Evolutionary conservation across 208 protist genomes (phyloP).

Genomic region (Naegleria gruberi): DNA sequence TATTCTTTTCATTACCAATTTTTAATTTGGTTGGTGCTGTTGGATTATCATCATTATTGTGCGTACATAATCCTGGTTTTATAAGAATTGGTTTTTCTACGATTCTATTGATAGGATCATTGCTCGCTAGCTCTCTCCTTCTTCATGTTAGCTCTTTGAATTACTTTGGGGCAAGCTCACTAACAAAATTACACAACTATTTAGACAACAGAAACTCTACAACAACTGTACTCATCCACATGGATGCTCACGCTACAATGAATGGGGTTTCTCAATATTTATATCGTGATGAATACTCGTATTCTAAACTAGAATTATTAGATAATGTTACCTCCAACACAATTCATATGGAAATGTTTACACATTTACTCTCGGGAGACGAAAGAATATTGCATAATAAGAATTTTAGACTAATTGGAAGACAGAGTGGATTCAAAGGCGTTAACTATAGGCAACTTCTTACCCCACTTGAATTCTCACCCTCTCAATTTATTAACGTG

Average conservation of each 20-base stretch:
- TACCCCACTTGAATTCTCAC: neutral
- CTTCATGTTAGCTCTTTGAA: neutral
- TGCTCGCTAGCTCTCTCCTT: neutral
- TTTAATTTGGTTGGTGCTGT: slow-evolving; percentile 55
- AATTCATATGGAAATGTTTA: neutral
- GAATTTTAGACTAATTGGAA: neutral
- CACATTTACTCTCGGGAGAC: neutral
- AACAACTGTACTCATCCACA: neutral
- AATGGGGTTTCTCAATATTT: neutral
- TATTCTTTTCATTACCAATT: slow-evolving; percentile 72
- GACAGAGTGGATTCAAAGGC: neutral
- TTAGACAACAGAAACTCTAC: neutral
- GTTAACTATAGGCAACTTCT: neutral
- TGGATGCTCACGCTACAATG: neutral
- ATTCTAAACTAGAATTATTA: neutral
- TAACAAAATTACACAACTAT: neutral
- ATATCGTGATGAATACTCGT: neutral
- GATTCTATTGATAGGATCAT: neutral
- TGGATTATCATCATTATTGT: slow-evolving; percentile 33
- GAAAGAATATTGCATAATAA: neutral
- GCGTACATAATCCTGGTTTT: neutral
- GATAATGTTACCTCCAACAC: neutral
- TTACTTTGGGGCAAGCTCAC: neutral
- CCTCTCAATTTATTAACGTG: neutral
- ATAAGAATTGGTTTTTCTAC: neutral